Conservation (phyloP, 139 green algal genomes). For the Pseudopediastrum boryanum region DNA sequence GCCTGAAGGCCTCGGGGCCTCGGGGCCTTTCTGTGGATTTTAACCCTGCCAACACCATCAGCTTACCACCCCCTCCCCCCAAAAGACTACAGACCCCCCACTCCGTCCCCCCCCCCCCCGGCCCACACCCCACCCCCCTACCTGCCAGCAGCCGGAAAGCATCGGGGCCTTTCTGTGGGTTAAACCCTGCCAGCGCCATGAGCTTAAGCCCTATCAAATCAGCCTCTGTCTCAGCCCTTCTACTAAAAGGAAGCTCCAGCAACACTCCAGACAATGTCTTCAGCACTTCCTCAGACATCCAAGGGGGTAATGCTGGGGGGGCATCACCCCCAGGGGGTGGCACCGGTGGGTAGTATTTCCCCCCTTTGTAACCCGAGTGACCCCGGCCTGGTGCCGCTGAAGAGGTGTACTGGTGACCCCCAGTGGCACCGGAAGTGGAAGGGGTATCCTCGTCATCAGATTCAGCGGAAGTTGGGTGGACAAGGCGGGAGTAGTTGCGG, state of each 20-base stretch:
- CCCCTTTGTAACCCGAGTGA: not conserved
- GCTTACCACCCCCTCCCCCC: too few relatives aligned
- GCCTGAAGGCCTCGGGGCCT: too few relatives aligned
- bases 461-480: too few relatives aligned
- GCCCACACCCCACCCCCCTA: not conserved
- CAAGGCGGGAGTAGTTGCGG: slow-evolving; percentile 19
- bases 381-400: not conserved
- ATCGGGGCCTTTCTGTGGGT: slow-evolving; percentile 38
- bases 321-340: not conserved
- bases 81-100: not conserved
- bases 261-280: slow-evolving; percentile 41
- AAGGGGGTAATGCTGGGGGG: slow-evolving; percentile 2
- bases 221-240: slow-evolving; percentile 49
- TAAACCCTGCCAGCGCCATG: slow-evolving; percentile 47
- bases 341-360: slow-evolving; percentile 16
- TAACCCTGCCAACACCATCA: too few relatives aligned
- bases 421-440: slow-evolving; percentile 8
- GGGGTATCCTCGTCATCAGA: not conserved
- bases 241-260: slow-evolving; percentile 49
- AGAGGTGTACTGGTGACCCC: not conserved
- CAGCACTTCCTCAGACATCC: slow-evolving; percentile 37
- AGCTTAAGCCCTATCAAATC: slow-evolving; percentile 54
- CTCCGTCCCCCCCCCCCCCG: too few relatives aligned
- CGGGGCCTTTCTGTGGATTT: too few relatives aligned
- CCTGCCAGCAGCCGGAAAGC: slow-evolving; percentile 42